Conservation (phyloP, 2,329 filamentous ascomycete species). For the Fusarium luffae region DNA sequence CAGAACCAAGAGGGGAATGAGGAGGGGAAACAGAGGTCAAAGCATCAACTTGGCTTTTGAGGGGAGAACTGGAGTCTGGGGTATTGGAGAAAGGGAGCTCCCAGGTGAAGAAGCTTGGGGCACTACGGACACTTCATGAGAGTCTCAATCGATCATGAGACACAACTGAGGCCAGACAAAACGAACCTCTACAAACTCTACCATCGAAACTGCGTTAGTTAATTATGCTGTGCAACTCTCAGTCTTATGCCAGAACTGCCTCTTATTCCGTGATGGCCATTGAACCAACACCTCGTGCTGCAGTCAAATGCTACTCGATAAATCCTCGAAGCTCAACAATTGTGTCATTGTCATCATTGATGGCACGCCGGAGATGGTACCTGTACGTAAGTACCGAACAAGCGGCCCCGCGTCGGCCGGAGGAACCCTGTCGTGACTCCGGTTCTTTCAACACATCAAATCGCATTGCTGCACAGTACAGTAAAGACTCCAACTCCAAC, state of each 20-base stretch:
- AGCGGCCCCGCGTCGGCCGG: conserved; percentile 43
- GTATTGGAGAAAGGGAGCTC: conserved; percentile 29
- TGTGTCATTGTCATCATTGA: conserved; percentile 47
- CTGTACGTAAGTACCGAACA: conserved; percentile 41
- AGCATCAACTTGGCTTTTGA: not conserved
- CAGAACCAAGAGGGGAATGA: not conserved
- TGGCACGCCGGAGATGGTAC: conserved; percentile 36
- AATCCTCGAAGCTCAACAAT: conserved; percentile 26
- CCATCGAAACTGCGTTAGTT: conserved; percentile 16
- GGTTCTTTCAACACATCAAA: conserved; percentile 14
- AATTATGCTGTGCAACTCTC: conserved; percentile 33
- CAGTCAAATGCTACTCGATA: conserved; percentile 28
- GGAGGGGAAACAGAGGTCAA: not conserved
- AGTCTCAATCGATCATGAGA: conserved; percentile 7
- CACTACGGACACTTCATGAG: not conserved
- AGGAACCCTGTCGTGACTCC: conserved; percentile 28
- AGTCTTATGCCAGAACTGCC: conserved; percentile 22
- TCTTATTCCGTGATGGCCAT: conserved; percentile 21
- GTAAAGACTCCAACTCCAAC: conserved; percentile 2
- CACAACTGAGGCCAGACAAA: conserved; percentile 9
- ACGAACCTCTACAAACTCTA: conserved; percentile 24
- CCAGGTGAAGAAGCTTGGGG: conserved; percentile 11
- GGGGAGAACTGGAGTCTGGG: conserved; percentile 25
- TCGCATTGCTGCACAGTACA: not conserved
- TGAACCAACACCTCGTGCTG: conserved; percentile 31